These are phyloP conservation scores for Chloris gayana DNA, from an alignment of 176 grass and related monocot genomes.

Conservation along the genomic window DNA sequence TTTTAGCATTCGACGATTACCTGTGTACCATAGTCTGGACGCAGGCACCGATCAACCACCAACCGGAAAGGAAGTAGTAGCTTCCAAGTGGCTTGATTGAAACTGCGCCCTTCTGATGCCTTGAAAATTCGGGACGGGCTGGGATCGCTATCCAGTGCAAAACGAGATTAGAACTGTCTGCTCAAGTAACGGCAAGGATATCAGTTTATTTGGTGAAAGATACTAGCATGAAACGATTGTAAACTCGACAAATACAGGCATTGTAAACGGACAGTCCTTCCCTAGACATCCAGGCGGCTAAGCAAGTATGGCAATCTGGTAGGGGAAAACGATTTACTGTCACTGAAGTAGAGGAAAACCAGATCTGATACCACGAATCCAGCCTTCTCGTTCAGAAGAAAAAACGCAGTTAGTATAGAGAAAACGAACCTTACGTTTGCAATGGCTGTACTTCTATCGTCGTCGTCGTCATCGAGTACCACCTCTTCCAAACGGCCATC, in stretches of 20 bases:
- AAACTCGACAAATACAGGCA: constrained; percentile 5
- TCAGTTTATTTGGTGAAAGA: background rate
- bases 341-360: background rate
- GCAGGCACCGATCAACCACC: constrained; percentile 8
- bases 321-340: constrained; percentile 4
- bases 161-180: background rate
- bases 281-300: constrained; percentile 57
- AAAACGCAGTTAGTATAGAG: background rate
- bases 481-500: constrained; percentile 85
- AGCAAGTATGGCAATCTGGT: constrained; percentile 66
- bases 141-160: too few species aligned
- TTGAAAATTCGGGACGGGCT: constrained; percentile 22
- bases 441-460: constrained; percentile 55
- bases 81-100: constrained; percentile 14
- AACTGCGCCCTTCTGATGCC: constrained; percentile 30
- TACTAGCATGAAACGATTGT: background rate
- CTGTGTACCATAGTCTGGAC: constrained; percentile 1
- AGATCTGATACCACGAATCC: background rate
- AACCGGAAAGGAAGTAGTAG: constrained; percentile 13
- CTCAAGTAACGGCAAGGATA: background rate
- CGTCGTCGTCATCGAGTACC: constrained; percentile 52
- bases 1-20: constrained; percentile 13
- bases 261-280: background rate
- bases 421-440: constrained; percentile 61
- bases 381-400: background rate